A percentile compares a stretch with the other conserved stretches of the same genome.
Evolutionary conservation across 805 yeast species (phyloP).

Genomic region (Saturnispora gosingensis): DNA sequence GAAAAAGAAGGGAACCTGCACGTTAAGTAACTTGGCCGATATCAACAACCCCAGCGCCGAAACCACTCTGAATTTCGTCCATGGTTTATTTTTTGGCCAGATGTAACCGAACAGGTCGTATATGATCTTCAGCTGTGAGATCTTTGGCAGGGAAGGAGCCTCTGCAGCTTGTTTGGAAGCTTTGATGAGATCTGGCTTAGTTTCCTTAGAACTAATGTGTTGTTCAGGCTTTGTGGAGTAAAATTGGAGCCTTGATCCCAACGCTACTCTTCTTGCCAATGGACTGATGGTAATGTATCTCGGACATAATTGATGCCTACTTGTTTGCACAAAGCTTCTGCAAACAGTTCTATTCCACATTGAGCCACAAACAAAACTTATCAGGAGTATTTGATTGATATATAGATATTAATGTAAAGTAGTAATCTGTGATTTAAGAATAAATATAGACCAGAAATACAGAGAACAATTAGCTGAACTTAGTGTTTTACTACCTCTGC

Average conservation of each 20-base stretch:
- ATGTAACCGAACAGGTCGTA: constrained; percentile 57
- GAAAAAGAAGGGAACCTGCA: constrained; percentile 93
- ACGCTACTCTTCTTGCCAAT: not conserved
- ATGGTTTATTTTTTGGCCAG: constrained; percentile 70
- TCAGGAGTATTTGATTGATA: too few species aligned
- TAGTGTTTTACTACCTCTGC: too few species aligned
- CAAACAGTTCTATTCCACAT: not conserved
- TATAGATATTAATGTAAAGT: too few species aligned
- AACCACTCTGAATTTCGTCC: constrained; percentile 64
- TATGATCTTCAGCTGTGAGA: constrained; percentile 47
- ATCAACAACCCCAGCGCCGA: constrained; percentile 67
- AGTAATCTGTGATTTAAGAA: not conserved
- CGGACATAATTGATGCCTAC: not conserved
- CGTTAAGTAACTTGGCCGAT: constrained; percentile 77
- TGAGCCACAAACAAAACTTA: not conserved
- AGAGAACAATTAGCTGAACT: not conserved
- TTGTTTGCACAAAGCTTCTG: not conserved
- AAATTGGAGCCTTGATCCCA: not conserved
- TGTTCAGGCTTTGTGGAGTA: not conserved
- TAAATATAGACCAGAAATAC: not conserved
- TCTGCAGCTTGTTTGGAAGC: constrained; percentile 10
- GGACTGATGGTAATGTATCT: not conserved
- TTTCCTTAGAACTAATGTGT: not conserved
- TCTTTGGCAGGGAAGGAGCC: constrained; percentile 15
- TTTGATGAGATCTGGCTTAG: constrained; percentile 14